Evolutionary conservation across 2,329 filamentous ascomycete genomes (phyloP).

Genomic region (Laburnicola sp.): DNA sequence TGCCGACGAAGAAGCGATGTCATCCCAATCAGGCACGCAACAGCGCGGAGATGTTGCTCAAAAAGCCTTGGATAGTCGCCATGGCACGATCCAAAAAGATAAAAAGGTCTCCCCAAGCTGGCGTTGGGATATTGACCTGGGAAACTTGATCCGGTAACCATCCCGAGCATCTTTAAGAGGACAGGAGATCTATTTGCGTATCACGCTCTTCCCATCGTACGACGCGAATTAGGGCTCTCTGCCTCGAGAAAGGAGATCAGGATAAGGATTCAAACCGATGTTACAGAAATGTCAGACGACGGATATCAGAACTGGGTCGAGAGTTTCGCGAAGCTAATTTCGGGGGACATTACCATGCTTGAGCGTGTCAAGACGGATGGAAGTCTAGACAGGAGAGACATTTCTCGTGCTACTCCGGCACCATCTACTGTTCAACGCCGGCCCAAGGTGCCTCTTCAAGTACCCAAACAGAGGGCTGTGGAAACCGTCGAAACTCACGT

Average conservation of each 20-base stretch:
- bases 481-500: not conserved
- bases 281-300: constrained; percentile 9
- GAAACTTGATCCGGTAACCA: constrained; percentile 1
- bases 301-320: constrained; percentile 22
- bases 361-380: constrained; percentile 2
- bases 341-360: constrained; percentile 28
- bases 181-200: constrained; percentile 30
- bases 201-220: constrained; percentile 26
- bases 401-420: constrained; percentile 8
- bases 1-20: too few relatives aligned
- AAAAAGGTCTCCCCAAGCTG: constrained; percentile 21
- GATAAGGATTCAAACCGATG: constrained; percentile 17
- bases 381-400: not conserved
- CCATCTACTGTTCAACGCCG: constrained; percentile 2
- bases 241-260: constrained; percentile 16
- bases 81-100: constrained; percentile 7
- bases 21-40: too few relatives aligned
- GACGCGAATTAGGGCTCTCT: constrained; percentile 10
- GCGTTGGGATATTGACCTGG: constrained; percentile 26
- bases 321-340: constrained; percentile 19
- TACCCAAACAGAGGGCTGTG: not conserved
- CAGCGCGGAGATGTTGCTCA: not conserved
- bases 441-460: not conserved
- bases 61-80: not conserved
- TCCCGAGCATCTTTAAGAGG: constrained; percentile 15